phyloP scores from a whole-genome alignment of 2,329 filamentous ascomycete genomes.

The Ophiocordyceps camponoti-saundersi region DNA sequence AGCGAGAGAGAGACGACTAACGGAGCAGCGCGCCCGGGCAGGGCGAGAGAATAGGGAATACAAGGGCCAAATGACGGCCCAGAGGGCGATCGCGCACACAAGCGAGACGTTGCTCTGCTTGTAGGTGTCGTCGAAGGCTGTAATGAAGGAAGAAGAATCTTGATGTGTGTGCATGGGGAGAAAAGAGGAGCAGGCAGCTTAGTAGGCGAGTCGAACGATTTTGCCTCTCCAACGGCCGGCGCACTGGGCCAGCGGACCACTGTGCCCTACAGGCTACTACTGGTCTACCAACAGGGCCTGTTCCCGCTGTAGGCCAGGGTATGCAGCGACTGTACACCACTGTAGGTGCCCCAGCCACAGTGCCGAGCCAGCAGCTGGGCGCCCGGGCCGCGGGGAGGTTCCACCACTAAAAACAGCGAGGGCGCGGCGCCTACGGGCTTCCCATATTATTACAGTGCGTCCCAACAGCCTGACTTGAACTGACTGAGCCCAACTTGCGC shows the following conservation, averaged over 20 bases:
- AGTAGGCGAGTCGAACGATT: constrained; percentile 21
- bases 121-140: constrained; percentile 17
- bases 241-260: constrained; percentile 1
- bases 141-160: constrained; percentile 17
- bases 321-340: no score
- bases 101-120: constrained; percentile 16
- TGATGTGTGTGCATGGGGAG: constrained; percentile 23
- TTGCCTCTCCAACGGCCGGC: constrained; percentile 14
- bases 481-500: background rate
- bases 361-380: background rate
- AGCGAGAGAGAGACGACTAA: background rate
- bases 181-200: constrained; percentile 24
- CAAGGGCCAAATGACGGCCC: background rate
- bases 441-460: no score
- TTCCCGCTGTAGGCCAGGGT: background rate
- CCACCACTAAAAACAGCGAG: background rate
- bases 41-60: background rate
- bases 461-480: no score
- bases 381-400: background rate
- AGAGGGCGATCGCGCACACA: constrained; percentile 17
- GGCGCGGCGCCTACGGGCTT: background rate
- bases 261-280: background rate
- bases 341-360: background rate
- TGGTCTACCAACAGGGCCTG: background rate
- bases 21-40: background rate